A percentile compares a stretch with the other conserved stretches of the same genome.
phyloP scores from a whole-genome alignment of 2,329 filamentous ascomycete species.

The Aureobasidium sp. region DNA sequence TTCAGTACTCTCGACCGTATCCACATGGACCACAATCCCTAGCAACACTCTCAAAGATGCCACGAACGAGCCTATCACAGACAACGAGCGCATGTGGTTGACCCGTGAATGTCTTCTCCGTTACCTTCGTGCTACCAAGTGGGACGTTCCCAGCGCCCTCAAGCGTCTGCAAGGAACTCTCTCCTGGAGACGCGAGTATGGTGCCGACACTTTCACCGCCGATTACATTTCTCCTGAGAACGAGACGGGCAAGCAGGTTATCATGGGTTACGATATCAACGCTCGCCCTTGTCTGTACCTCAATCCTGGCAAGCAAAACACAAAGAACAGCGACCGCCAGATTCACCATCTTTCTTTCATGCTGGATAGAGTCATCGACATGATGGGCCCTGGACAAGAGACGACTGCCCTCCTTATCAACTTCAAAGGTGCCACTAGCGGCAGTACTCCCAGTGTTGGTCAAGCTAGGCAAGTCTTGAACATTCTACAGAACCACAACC shows the following conservation, averaged over 20 bases:
- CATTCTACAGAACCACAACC: conserved; percentile 93
- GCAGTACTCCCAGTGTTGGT: conserved; percentile 67
- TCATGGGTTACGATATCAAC: conserved; percentile 79
- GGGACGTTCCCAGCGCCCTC: conserved; percentile 67
- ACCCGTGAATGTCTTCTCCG: conserved; percentile 87
- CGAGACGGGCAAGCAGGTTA: conserved; percentile 90
- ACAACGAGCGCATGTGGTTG: conserved; percentile 80
- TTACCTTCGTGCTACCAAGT: conserved; percentile 90
- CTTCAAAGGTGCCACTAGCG: conserved; percentile 72
- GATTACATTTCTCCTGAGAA: conserved; percentile 92
- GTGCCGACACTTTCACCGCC: conserved; percentile 66
- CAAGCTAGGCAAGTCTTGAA: conserved; percentile 77
- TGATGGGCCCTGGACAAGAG: conserved; percentile 83
- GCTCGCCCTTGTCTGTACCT: conserved; percentile 87
- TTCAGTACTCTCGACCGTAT: conserved; percentile 62
- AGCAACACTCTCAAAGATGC: conserved; percentile 54
- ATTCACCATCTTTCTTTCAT: conserved; percentile 94
- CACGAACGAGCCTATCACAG: conserved; percentile 58
- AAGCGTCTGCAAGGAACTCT: conserved; percentile 76
- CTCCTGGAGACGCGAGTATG: conserved; percentile 85
- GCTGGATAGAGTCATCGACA: conserved; percentile 80
- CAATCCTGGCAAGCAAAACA: conserved; percentile 86
- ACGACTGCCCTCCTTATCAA: conserved; percentile 82
- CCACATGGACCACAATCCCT: conserved; percentile 63
- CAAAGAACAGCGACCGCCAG: conserved; percentile 74